phyloP scores from a whole-genome alignment of 768 basidiomycete species.

The Suillus cothurnatus region DNA sequence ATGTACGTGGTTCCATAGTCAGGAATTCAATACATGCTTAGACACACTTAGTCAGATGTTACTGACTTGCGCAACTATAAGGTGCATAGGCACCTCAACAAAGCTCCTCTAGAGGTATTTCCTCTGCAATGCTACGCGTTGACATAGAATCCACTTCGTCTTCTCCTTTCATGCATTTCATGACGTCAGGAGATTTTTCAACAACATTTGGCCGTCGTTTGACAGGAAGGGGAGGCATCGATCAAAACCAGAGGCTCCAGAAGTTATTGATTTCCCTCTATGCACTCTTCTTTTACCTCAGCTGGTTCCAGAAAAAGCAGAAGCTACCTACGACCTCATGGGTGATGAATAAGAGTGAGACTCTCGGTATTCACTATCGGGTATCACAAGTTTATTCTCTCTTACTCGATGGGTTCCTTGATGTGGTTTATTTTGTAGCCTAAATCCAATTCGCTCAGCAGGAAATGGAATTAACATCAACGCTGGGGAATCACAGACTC shows the following conservation, averaged over 20 bases:
- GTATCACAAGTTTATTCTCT: background rate
- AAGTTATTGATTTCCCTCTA: background rate
- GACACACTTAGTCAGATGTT: background rate
- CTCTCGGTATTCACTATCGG: background rate
- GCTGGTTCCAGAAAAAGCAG: background rate
- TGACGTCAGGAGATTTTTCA: background rate
- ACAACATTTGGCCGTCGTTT: background rate
- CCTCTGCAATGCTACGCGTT: background rate
- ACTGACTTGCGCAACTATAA: background rate
- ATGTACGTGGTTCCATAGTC: background rate
- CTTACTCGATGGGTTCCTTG: background rate
- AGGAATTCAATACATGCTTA: background rate
- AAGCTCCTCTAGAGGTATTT: background rate
- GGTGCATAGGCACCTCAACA: background rate
- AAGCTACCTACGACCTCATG: background rate
- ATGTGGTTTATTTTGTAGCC: background rate
- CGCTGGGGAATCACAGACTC: background rate
- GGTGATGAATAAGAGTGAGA: background rate
- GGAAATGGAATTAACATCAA: background rate
- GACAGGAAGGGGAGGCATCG: background rate
- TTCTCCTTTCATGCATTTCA: background rate
- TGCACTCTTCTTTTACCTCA: background rate
- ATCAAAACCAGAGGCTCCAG: background rate
- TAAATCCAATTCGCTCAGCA: background rate
- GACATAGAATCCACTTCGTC: background rate